Percentiles rank a stretch among this genome's conserved stretches.
Conservation (phyloP, 2,329 filamentous ascomycete species). For the Acrodontium crateriforme region DNA sequence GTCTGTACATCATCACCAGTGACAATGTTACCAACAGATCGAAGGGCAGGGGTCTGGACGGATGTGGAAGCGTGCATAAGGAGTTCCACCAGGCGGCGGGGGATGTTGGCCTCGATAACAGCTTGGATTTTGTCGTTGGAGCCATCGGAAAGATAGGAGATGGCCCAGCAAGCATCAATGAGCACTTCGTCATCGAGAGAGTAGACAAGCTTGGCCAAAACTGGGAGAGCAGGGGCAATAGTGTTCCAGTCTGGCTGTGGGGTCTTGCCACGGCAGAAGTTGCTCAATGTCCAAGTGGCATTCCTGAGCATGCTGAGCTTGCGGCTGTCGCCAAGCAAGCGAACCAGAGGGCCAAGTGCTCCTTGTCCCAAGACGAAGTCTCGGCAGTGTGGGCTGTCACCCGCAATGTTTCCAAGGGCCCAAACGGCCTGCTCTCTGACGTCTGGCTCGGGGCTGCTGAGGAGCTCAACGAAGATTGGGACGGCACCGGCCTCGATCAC, state of each 20-base stretch:
- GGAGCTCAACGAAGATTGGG: constrained; percentile 93
- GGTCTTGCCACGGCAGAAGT: constrained; percentile 99
- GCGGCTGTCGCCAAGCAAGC: constrained; percentile 86
- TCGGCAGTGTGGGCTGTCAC: constrained; percentile 92
- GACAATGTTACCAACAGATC: constrained; percentile 96
- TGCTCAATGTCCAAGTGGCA: constrained; percentile 97
- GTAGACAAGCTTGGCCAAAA: constrained; percentile 94
- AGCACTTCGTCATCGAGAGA: constrained; percentile 96
- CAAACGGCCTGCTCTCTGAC: constrained; percentile 96
- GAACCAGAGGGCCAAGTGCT: constrained; percentile 78
- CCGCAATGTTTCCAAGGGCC: constrained; percentile 96
- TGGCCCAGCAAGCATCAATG: constrained; percentile 98
- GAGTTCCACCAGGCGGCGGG: constrained; percentile 87
- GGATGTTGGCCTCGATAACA: constrained; percentile 95
- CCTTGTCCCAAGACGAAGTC: constrained; percentile 90
- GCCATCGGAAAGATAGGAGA: constrained; percentile 94
- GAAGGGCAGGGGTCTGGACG: constrained; percentile 90
- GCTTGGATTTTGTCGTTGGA: constrained; percentile 99
- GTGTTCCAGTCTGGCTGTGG: constrained; percentile 97
- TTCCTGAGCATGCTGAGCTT: constrained; percentile 99
- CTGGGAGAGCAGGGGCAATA: constrained; percentile 84
- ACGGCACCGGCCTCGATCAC: constrained; percentile 97
- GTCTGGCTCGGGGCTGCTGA: constrained; percentile 92
- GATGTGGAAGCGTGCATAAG: constrained; percentile 97
- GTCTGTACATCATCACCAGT: constrained; percentile 98